Conservation (phyloP, 2,329 filamentous ascomycete genomes). For the Fonsecaea pugnacius region DNA sequence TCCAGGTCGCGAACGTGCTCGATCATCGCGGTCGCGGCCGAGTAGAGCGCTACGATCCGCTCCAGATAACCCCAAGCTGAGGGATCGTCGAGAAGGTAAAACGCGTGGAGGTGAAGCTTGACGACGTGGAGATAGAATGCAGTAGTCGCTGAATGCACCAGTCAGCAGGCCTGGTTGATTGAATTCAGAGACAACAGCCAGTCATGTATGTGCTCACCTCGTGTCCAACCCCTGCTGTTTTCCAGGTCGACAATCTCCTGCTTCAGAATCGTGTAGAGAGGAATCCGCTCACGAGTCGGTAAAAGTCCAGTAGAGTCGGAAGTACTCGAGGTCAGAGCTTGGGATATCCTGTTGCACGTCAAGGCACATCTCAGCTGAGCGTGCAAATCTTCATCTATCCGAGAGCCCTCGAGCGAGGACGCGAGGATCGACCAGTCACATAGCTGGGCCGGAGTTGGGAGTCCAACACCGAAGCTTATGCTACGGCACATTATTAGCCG, state of each 20-base stretch:
- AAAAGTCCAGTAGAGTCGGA: conserved; percentile 3
- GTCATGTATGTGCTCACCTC: not conserved
- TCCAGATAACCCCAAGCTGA: conserved; percentile 25
- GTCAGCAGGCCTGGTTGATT: not conserved
- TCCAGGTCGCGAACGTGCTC: conserved; percentile 22
- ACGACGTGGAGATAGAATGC: conserved; percentile 31
- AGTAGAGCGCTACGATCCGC: conserved; percentile 31
- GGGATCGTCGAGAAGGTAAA: conserved; percentile 37
- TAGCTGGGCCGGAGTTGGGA: conserved; percentile 15
- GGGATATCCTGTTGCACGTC: conserved; percentile 10
- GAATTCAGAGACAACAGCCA: not conserved
- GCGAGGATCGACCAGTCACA: conserved; percentile 15
- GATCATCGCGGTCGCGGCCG: conserved; percentile 24
- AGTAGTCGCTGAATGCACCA: not conserved
- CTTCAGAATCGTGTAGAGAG: conserved; percentile 19
- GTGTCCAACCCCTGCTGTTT: not conserved
- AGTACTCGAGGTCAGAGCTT: conserved; percentile 4
- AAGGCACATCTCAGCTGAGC: conserved; percentile 13
- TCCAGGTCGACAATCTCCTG: conserved; percentile 21
- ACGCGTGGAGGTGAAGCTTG: conserved; percentile 36
- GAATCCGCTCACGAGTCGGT: conserved; percentile 12
- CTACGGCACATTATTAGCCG: conserved; percentile 12
- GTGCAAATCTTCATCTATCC: conserved; percentile 9
- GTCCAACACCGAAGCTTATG: conserved; percentile 21
- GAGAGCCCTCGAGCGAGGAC: conserved; percentile 1